Base-by-base conservation (phyloP, 768 basidiomycete species). In the Pleurotus tuber-regium region DNA sequence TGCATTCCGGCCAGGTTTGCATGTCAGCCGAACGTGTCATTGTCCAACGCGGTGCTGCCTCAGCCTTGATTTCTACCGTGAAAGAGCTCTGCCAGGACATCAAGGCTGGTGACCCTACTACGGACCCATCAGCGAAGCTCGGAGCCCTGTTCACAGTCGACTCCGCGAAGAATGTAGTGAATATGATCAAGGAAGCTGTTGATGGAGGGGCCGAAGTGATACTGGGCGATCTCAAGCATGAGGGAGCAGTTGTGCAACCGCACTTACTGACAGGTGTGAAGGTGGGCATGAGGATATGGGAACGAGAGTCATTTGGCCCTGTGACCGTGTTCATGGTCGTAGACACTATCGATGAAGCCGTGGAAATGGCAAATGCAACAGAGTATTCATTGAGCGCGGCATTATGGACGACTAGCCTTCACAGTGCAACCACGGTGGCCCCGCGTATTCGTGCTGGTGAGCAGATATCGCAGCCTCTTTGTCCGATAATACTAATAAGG, bases 21-120 rank as follows among this genome's bases (percentile, higher is more conserved):
- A 80, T 83, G 77, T 79, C 80, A 1, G 76, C 79, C 6, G 79
- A 80, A 57, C 75, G 80, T 5, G 74, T 82, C n/a, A 77, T 83
- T 38, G 75, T 74, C 25, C 77, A 80, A 54, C 63, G 70, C 14
- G 66, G 61, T 6, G 64, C 73, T 10, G 69, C 74, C 8, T 63
- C 70, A 1, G 50, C 51, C 1, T 67, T 82, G 10, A 59, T 74
- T 10, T 50, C 59, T 3, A 57, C 68, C 8, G 60, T 83, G 12
- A 63, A 63, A 29, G 50, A 55, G 2, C 62, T 75, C 3, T 63
- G 60, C 39, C 57, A 53, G 41, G 46, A 57, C 4, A 54, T 80
- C 28, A 74, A 67, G 31, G 75, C 73, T 0, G 78, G 78, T 1
- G 70, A 75, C 47, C 56, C 65, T 10, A 51, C 43, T 2, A 55